Percentiles rank a stretch among this genome's conserved stretches.
Evolutionary conservation across 208 protist species (phyloP).

Genomic region (Trypanosoma caninum): DNA sequence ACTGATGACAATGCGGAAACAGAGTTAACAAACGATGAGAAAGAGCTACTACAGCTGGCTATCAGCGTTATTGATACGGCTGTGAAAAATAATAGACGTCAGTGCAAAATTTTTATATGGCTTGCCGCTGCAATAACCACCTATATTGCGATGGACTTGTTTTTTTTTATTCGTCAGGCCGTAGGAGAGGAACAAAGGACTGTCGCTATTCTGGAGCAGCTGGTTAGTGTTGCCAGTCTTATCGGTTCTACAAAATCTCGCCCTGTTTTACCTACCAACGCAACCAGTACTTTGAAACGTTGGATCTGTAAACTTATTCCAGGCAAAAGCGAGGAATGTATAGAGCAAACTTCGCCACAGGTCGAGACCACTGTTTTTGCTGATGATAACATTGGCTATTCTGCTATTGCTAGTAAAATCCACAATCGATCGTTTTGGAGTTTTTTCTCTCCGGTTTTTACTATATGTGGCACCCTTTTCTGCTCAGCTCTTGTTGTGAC

Average conservation of each 20-base stretch:
- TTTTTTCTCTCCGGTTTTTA: slow-evolving; percentile 6
- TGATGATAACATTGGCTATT: background rate
- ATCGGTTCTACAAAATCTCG: too few relatives aligned
- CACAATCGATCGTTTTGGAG: background rate
- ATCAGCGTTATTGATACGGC: slow-evolving; percentile 38
- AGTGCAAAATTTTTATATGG: slow-evolving; percentile 38
- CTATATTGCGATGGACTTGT: slow-evolving; percentile 33
- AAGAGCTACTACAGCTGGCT: slow-evolving; percentile 36
- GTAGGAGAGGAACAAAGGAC: slow-evolving; percentile 28
- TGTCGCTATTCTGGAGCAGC: slow-evolving; percentile 31
- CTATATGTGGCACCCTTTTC: slow-evolving; percentile 25
- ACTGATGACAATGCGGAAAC: background rate
- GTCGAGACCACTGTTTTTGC: too few relatives aligned
- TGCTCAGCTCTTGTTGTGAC: slow-evolving; percentile 39
- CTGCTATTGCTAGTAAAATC: background rate
- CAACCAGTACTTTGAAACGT: too few relatives aligned
- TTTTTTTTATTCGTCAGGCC: slow-evolving; percentile 17
- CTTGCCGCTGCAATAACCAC: slow-evolving; percentile 29
- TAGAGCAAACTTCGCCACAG: background rate
- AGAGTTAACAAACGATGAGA: slow-evolving; percentile 39
- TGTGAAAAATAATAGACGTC: slow-evolving; percentile 31
- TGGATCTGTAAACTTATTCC: background rate
- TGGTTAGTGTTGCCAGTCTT: slow-evolving; percentile 34
- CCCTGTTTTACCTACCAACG: too few relatives aligned
- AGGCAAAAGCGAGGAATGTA: background rate